phyloP scores from a whole-genome alignment of 257 asterid species.

The Mitragyna speciosa region DNA sequence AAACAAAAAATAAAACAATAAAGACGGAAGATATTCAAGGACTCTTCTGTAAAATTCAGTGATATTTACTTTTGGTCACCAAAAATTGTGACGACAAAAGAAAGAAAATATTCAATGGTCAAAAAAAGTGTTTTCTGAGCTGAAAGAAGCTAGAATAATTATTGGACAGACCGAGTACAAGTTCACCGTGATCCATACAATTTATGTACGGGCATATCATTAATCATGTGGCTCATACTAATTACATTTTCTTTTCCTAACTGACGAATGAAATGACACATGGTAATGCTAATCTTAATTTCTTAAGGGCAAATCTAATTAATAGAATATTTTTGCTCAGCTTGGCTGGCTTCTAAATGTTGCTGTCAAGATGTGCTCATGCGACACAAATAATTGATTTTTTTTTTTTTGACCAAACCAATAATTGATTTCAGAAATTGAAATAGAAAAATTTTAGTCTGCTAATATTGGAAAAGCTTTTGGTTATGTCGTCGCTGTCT shows the following conservation, averaged over 20 bases:
- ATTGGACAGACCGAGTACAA: background rate
- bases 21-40: no score
- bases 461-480: background rate
- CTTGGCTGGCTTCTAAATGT: background rate
- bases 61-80: no score
- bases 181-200: background rate
- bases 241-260: background rate
- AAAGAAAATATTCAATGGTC: no score
- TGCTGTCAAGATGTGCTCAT: background rate
- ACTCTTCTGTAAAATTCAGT: no score
- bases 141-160: no score
- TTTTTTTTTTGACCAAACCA: no score
- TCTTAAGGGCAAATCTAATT: background rate
- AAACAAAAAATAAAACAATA: no score
- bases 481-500: constrained; percentile 15
- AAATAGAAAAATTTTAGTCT: background rate
- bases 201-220: background rate
- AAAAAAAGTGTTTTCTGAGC: background rate
- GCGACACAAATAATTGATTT: background rate
- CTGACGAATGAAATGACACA: no score
- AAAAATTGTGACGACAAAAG: no score
- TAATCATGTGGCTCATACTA: background rate
- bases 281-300: background rate
- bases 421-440: background rate
- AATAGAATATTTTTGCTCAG: background rate